A percentile compares a stretch with the other conserved stretches of the same genome.
These are phyloP conservation scores for Fraxinus angustifolia DNA, from an alignment of 305 asterid genomes.

Conservation along the genomic window DNA sequence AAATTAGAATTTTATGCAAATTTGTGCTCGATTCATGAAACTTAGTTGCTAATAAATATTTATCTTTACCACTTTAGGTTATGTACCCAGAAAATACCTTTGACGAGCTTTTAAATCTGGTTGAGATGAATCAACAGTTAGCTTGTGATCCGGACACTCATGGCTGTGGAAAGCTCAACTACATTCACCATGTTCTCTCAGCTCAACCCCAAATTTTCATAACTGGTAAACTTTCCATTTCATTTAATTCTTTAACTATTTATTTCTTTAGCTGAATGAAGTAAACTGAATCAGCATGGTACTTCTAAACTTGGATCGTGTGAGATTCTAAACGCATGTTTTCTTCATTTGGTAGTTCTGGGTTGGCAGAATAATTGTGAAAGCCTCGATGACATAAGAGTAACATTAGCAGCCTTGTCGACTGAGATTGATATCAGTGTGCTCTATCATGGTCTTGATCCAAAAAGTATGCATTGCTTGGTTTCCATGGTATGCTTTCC, in stretches of 20 bases:
- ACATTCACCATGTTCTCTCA: conserved; percentile 80
- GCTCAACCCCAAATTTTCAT: conserved; percentile 81
- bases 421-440: conserved; percentile 79
- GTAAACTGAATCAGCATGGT: background rate
- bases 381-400: conserved; percentile 68
- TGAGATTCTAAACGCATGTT: conserved; percentile 10
- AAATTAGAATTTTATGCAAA: background rate
- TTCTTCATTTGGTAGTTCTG: conserved; percentile 46
- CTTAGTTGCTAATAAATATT: conserved; percentile 9
- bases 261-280: background rate
- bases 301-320: background rate
- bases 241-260: background rate
- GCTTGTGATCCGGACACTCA: conserved; percentile 81
- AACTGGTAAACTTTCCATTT: conserved; percentile 42
- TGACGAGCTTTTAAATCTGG: conserved; percentile 77
- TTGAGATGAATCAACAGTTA: conserved; percentile 85
- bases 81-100: conserved; percentile 76
- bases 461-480: conserved; percentile 54
- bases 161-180: conserved; percentile 83
- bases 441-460: conserved; percentile 90
- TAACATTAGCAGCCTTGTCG: conserved; percentile 66
- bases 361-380: conserved; percentile 93
- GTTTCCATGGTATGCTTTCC: conserved; percentile 80
- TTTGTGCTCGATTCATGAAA: conserved; percentile 10
- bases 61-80: conserved; percentile 42